Conservation (phyloP, 2,329 filamentous ascomycete species). For the Fusarium sterilihyphosum region DNA sequence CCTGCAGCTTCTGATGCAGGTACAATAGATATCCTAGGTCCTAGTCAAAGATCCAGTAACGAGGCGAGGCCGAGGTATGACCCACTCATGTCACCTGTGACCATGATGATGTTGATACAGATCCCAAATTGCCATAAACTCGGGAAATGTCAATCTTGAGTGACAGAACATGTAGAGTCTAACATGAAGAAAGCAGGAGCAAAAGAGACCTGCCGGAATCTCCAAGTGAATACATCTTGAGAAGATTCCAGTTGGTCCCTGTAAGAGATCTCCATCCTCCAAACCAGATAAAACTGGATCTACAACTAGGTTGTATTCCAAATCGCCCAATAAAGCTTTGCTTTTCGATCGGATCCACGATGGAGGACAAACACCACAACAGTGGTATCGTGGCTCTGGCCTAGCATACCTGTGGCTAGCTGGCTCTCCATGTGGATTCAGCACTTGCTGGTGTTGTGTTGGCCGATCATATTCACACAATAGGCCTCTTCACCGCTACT, state of each 20-base stretch:
- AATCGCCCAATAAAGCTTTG: slow-evolving; percentile 5
- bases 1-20: slow-evolving; percentile 23
- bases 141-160: not conserved
- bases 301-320: slow-evolving; percentile 17
- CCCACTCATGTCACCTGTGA: not conserved
- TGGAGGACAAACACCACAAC: not conserved
- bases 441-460: slow-evolving; percentile 20
- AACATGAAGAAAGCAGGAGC: not conserved
- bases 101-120: not conserved
- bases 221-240: not conserved
- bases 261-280: not conserved
- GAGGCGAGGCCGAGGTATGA: slow-evolving; percentile 1
- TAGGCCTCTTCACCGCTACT: not conserved
- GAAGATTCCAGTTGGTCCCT: slow-evolving; percentile 2
- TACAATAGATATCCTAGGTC: not conserved
- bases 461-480: not conserved
- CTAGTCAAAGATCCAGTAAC: not conserved
- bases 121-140: not conserved
- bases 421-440: not conserved
- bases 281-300: slow-evolving; percentile 16
- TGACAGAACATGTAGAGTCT: not conserved
- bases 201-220: not conserved
- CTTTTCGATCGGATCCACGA: not conserved
- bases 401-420: not conserved
- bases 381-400: slow-evolving; percentile 1